phyloP scores from a whole-genome alignment of 73 alveolate species.

The Stentor coeruleus region DNA sequence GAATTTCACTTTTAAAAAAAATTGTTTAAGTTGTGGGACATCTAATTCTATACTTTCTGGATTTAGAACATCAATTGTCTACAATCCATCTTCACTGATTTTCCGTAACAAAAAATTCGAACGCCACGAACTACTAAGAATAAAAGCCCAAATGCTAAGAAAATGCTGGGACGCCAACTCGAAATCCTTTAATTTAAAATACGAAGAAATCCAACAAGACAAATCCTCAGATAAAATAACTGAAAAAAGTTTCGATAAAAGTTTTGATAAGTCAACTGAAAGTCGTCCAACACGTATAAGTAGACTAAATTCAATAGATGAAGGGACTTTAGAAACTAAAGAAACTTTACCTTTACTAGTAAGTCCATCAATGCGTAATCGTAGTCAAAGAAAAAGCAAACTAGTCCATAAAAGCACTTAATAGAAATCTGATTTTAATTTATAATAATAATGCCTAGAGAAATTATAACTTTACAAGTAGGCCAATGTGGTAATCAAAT shows the following conservation, averaged over 20 bases:
- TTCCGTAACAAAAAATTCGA: background rate
- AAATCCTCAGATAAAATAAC: background rate
- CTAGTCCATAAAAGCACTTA: background rate
- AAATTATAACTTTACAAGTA: slow-evolving; percentile 98
- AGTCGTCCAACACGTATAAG: background rate
- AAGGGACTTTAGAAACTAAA: background rate
- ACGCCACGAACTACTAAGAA: background rate
- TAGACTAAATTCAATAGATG: background rate
- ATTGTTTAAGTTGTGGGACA: background rate
- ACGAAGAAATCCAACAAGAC: background rate
- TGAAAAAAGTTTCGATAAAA: background rate
- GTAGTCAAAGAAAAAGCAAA: background rate
- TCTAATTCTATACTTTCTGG: background rate
- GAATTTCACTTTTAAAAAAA: background rate
- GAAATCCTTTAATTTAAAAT: background rate
- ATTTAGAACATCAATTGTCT: background rate
- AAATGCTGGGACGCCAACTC: background rate
- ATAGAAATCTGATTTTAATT: background rate
- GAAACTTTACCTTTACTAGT: background rate
- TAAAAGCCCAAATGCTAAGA: background rate
- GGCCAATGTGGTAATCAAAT: slow-evolving; percentile 99
- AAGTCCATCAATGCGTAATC: background rate
- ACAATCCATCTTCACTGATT: background rate
- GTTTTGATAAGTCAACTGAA: background rate
- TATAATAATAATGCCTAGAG: slow-evolving; percentile 97